Base-by-base conservation (phyloP, 1,139 yeast genomes). In the Maudiozyma humilis region DNA sequence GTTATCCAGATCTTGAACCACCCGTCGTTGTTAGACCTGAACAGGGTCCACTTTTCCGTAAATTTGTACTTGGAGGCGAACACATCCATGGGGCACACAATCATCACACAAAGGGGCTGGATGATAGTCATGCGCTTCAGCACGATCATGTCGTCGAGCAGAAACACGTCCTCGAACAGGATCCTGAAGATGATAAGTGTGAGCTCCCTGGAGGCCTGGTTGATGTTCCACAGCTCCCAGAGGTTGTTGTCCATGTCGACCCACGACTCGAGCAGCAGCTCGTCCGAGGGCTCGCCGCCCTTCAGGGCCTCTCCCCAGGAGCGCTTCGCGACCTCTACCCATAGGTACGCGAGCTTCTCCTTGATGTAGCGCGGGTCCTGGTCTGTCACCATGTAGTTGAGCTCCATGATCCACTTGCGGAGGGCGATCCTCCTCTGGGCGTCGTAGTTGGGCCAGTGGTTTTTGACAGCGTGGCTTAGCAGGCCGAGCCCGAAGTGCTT, bases 271-370 rank as follows among this genome's bases (percentile, higher is more conserved):
- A 66, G 52, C 30, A 73, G 65, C 42, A 78, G 79, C 42, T 71
- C 69, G 20, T 69, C 69, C 41, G 56, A 45, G 40, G 66, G 56
- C 8, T 56, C 51, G n/a, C 57, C 59, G 19, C 61, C 65, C 44
- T 63, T 63, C 19, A 68, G 51, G 35, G 64, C 74, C 40, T 72
- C 70, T 8, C 97, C 97, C 98, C 98, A 93, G 33, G 79, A 74
- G 44, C 95, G 73, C 59, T 93, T 91, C n/a, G 96, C 95, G 12
- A 91, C 71, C 35, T 88, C 82, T 0, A 86, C 96, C 96, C 97
- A 89, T 19, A 91, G 66, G 52, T 78, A 81, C 3, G 97, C 95
- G 41, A 89, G 62, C 64, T 93, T 93, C 59, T 89, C 97, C 57
- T 82, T 86, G 45, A 93, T 71, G 54, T 82, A 93, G 63, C 88